phyloP scores from a whole-genome alignment of 2,329 filamentous ascomycete species.

The Calonectria crousiana region DNA sequence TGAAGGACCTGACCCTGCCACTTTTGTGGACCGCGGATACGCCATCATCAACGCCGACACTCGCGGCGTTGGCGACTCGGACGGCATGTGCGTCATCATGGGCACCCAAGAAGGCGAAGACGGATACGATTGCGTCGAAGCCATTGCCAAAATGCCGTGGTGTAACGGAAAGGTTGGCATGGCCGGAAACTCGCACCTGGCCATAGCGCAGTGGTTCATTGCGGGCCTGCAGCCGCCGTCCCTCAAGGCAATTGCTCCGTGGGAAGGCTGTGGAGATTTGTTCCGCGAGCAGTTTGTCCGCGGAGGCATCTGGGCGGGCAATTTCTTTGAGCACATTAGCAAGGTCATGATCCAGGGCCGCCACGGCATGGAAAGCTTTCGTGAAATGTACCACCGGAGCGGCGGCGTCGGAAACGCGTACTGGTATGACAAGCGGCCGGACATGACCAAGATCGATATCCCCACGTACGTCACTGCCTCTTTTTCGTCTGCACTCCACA shows the following conservation, averaged over 20 bases:
- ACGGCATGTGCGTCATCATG: constrained; percentile 16
- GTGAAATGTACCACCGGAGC: constrained; percentile 29
- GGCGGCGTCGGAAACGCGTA: constrained; percentile 34
- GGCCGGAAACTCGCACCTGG: constrained; percentile 27
- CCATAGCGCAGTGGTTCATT: constrained; percentile 22
- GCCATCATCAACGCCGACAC: constrained; percentile 22
- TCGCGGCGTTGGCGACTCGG: constrained; percentile 8
- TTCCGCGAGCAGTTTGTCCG: constrained; percentile 40
- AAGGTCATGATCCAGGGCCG: constrained; percentile 37
- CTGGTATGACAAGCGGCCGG: constrained; percentile 41
- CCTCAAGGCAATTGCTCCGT: constrained; percentile 27
- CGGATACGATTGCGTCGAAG: constrained; percentile 20
- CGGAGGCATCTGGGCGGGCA: constrained; percentile 36
- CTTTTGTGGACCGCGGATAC: constrained; percentile 20
- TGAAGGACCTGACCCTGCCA: constrained; percentile 23
- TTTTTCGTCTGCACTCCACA: constrained; percentile 38
- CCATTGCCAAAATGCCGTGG: constrained; percentile 24
- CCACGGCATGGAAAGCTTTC: constrained; percentile 37
- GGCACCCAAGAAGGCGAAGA: constrained; percentile 24
- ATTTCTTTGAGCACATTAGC: constrained; percentile 31
- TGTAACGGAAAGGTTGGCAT: constrained; percentile 19
- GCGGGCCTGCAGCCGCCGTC: constrained; percentile 2
- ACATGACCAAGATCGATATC: constrained; percentile 37
- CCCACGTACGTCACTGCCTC: constrained; percentile 40
- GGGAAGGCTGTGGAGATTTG: constrained; percentile 18